Conservation (phyloP, 257 asterid species). For the Penstemon barbatus region DNA sequence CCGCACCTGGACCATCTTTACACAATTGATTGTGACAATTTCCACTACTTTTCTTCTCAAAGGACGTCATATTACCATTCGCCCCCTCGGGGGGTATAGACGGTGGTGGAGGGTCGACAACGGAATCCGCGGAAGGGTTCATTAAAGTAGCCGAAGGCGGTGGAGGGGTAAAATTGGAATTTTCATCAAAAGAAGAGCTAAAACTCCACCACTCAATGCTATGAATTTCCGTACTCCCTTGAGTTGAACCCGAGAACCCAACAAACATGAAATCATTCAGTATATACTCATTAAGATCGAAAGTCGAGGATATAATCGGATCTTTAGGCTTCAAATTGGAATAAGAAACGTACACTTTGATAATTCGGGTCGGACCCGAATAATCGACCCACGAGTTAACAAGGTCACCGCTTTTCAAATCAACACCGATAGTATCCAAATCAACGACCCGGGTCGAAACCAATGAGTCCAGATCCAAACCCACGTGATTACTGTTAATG, state of each 20-base stretch:
- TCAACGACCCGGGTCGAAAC: slow-evolving; percentile 51
- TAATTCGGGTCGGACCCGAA: slow-evolving; percentile 47
- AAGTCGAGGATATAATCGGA: slow-evolving; percentile 46
- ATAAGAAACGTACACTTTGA: slow-evolving; percentile 63
- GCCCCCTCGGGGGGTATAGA: slow-evolving; percentile 38
- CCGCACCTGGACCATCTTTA: slow-evolving; percentile 61
- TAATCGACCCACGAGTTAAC: slow-evolving; percentile 81
- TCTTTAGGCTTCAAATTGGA: slow-evolving; percentile 70
- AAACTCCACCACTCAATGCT: slow-evolving; percentile 86
- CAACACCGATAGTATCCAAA: slow-evolving; percentile 51
- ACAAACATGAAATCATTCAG: slow-evolving; percentile 67
- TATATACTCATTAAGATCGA: slow-evolving; percentile 51
- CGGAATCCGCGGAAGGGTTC: slow-evolving; percentile 53
- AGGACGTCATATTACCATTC: slow-evolving; percentile 27
- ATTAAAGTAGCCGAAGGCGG: slow-evolving; percentile 44
- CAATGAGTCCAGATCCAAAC: slow-evolving; percentile 77
- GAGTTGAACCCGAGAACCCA: slow-evolving; percentile 81
- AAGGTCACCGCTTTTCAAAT: slow-evolving; percentile 78
- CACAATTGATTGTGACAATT: slow-evolving; percentile 62
- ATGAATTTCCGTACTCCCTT: slow-evolving; percentile 85
- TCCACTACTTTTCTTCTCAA: slow-evolving; percentile 29
- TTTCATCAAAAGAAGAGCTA: slow-evolving; percentile 56
- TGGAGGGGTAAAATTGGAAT: slow-evolving; percentile 48
- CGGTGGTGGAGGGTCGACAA: slow-evolving; percentile 41
- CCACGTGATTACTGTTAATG: slow-evolving; percentile 77